A percentile compares a stretch with the other conserved stretches of the same genome.
These are phyloP conservation scores for Tagetes erecta DNA, from an alignment of 129 eudicot genomes.

Conservation along the genomic window DNA sequence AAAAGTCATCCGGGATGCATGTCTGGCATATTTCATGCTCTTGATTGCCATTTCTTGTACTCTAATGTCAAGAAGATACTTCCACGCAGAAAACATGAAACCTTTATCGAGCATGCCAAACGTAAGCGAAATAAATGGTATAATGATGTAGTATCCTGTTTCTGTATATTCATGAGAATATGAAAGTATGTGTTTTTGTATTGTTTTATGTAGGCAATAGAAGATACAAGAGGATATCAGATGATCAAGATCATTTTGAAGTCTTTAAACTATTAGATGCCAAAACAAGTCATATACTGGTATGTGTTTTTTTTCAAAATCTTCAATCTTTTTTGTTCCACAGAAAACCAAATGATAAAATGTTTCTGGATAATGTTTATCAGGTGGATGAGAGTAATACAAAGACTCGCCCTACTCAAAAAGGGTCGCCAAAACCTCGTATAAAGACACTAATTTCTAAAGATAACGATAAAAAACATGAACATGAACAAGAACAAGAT, in stretches of 20 bases:
- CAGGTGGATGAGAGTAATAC: constrained; percentile 44
- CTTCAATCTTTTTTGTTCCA: background rate
- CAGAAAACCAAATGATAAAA: background rate
- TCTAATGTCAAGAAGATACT: constrained; percentile 54
- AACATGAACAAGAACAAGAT: constrained; percentile 28
- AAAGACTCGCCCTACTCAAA: constrained; percentile 31
- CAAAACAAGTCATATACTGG: constrained; percentile 43
- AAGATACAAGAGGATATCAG: constrained; percentile 31
- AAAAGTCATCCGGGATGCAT: constrained; percentile 55
- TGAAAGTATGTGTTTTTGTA: background rate
- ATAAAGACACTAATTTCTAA: constrained; percentile 51
- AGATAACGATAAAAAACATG: constrained; percentile 27
- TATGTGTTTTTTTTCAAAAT: constrained; percentile 27
- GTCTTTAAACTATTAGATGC: constrained; percentile 36
- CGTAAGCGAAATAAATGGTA: constrained; percentile 31
- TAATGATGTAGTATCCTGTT: background rate
- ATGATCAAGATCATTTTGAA: constrained; percentile 34
- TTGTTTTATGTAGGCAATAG: constrained; percentile 35
- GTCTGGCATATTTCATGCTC: constrained; percentile 53
- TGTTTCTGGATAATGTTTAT: background rate
- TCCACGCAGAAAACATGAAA: constrained; percentile 38
- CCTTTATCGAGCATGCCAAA: constrained; percentile 20
- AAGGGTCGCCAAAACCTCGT: constrained; percentile 60
- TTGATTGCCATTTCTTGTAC: constrained; percentile 60
- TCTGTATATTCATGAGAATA: background rate